Evolutionary conservation across 1,284 basidiomycete species (phyloP).

Genomic region (Spongiforma sp.): DNA sequence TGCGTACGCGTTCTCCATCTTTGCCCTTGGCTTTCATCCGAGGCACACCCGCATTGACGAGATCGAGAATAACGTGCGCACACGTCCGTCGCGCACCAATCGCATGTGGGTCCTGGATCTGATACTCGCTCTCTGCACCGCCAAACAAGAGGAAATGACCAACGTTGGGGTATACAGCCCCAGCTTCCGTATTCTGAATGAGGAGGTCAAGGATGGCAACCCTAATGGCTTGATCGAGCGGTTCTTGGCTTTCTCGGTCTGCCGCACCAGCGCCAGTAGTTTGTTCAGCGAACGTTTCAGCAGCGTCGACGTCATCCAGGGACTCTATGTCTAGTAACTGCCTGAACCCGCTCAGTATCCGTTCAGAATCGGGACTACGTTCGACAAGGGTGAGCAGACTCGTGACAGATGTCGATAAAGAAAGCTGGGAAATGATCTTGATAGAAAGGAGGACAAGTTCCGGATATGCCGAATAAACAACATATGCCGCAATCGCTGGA

Average conservation of each 20-base stretch:
- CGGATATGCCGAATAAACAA: conserved; percentile 72
- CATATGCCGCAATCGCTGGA: conserved; percentile 85
- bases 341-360: conserved; percentile 86
- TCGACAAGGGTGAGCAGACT: conserved; percentile 84
- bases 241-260: conserved; percentile 51
- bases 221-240: conserved; percentile 73
- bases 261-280: conserved; percentile 74
- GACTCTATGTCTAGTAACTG: conserved; percentile 70
- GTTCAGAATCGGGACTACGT: conserved; percentile 82
- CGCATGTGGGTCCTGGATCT: conserved; percentile 78
- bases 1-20: conserved; percentile 45
- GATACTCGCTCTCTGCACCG: conserved; percentile 52
- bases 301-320: conserved; percentile 59
- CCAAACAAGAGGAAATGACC: conserved; percentile 90
- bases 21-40: conserved; percentile 53
- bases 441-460: conserved; percentile 83
- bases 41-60: conserved; percentile 75
- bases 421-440: conserved; percentile 80
- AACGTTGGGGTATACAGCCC: conserved; percentile 79
- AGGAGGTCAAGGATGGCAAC: conserved; percentile 88
- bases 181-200: conserved; percentile 75
- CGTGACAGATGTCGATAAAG: conserved; percentile 58
- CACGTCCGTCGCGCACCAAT: conserved; percentile 73
- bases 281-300: conserved; percentile 63
- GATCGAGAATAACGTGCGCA: conserved; percentile 82